Percentiles rank a stretch among this genome's conserved stretches.
phyloP scores from a whole-genome alignment of 2,329 filamentous ascomycete genomes.

The Arachnomyces sp. region DNA sequence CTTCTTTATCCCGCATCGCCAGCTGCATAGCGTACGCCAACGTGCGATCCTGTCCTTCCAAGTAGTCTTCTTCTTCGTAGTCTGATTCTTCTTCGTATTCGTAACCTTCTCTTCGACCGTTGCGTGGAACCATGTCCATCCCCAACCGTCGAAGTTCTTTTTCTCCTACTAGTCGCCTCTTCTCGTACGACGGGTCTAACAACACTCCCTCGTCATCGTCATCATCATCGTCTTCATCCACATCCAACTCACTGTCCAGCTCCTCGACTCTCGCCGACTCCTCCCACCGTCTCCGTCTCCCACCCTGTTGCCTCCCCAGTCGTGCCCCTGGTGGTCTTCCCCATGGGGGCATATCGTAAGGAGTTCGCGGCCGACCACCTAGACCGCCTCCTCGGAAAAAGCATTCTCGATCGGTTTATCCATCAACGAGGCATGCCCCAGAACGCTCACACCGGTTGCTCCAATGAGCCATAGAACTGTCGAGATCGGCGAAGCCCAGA shows the following conservation, averaged over 20 bases:
- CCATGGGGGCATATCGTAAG: constrained; percentile 81
- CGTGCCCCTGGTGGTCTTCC: constrained; percentile 98
- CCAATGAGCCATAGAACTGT: constrained; percentile 94
- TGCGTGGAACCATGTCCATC: constrained; percentile 1
- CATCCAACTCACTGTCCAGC: constrained; percentile 41
- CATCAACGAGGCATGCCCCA: constrained; percentile 91
- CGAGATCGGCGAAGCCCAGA: constrained; percentile 74
- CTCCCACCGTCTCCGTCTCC: constrained; percentile 45
- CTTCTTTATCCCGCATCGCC: constrained; percentile 58
- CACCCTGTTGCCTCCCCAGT: constrained; percentile 53
- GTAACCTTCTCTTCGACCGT: constrained; percentile 14
- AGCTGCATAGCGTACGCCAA: constrained; percentile 43
- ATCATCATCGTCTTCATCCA: constrained; percentile 40
- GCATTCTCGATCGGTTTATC: constrained; percentile 99
- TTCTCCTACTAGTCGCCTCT: constrained; percentile 1
- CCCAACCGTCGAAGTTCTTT: neutral
- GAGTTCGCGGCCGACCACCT: constrained; percentile 99
- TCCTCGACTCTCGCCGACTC: constrained; percentile 54
- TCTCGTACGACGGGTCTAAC: constrained; percentile 5
- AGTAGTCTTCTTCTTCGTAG: constrained; percentile 44
- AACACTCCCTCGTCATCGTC: constrained; percentile 18
- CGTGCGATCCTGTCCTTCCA: constrained; percentile 32
- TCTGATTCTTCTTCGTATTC: constrained; percentile 45
- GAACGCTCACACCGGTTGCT: constrained; percentile 83
- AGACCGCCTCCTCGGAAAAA: constrained; percentile 99